Conservation (phyloP, 2,329 filamentous ascomycete species). For the Hymenoscyphus scutula region DNA sequence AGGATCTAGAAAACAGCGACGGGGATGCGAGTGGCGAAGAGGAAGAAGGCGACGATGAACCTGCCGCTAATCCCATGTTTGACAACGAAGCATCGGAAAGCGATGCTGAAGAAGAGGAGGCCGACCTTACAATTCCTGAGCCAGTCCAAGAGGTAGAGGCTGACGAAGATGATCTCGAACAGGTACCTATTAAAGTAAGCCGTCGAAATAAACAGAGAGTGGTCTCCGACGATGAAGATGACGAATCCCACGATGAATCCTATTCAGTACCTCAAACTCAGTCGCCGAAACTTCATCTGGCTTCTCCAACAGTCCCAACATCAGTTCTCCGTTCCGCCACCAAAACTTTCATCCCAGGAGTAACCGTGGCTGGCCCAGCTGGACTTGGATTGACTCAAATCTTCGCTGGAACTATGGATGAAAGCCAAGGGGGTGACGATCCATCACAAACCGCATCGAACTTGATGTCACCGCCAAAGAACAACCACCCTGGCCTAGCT, state of each 20-base stretch:
- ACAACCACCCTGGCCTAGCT: conserved; percentile 34
- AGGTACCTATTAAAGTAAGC: conserved; percentile 17
- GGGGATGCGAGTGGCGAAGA: conserved; percentile 37
- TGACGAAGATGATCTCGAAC: conserved; percentile 32
- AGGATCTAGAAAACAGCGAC: conserved; percentile 40
- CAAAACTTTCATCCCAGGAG: conserved; percentile 67
- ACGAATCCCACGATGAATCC: conserved; percentile 35
- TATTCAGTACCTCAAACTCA: conserved; percentile 28
- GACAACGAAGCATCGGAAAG: conserved; percentile 40
- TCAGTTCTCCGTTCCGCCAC: conserved; percentile 67
- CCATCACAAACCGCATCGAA: background rate
- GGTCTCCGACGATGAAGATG: conserved; percentile 44
- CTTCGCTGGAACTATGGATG: conserved; percentile 85
- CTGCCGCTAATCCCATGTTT: conserved; percentile 39
- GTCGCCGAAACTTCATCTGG: conserved; percentile 36
- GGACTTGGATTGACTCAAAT: conserved; percentile 82
- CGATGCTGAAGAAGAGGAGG: conserved; percentile 38
- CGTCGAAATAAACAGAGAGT: conserved; percentile 29
- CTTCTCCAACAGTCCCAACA: conserved; percentile 52
- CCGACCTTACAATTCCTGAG: conserved; percentile 34
- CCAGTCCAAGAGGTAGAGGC: conserved; percentile 31
- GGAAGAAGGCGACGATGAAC: conserved; percentile 41
- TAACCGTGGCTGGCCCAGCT: conserved; percentile 59
- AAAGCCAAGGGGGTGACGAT: conserved; percentile 41
- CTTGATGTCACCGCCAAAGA: background rate